phyloP scores from a whole-genome alignment of 352 stramenopile species.

The Globisporangium uncinulatum region DNA sequence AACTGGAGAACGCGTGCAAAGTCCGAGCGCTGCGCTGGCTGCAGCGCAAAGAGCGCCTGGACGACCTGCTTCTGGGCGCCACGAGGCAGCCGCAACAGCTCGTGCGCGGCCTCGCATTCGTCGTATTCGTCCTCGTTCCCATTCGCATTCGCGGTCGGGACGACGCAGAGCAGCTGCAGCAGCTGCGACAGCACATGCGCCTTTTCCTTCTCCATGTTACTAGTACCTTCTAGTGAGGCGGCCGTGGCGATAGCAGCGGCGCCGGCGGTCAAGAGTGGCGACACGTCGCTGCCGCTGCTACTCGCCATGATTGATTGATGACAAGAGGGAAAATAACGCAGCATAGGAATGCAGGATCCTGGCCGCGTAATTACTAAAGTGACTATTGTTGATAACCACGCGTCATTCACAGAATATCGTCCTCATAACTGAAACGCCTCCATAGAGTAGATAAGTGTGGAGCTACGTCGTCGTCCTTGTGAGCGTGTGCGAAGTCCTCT shows the following conservation, averaged over 20 bases:
- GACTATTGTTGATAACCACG: no score
- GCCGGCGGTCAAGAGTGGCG: slow-evolving; percentile 4
- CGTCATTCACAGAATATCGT: no score
- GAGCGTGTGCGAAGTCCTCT: no score
- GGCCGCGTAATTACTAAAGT: no score
- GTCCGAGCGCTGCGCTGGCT: slow-evolving; percentile 28
- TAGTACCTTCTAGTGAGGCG: not conserved
- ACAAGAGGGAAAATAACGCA: not conserved
- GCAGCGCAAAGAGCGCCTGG: slow-evolving; percentile 39
- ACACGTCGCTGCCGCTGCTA: slow-evolving; percentile 2
- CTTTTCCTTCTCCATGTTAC: slow-evolving; percentile 18
- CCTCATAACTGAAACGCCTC: no score
- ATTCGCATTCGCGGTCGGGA: not conserved
- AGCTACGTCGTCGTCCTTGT: no score
- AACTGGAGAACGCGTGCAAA: slow-evolving; percentile 61
- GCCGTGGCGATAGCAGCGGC: not conserved
- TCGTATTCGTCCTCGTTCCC: not conserved
- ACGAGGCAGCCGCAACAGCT: slow-evolving; percentile 30
- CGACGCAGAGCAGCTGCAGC: slow-evolving; percentile 31
- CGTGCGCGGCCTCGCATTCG: slow-evolving; percentile 28
- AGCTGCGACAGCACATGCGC: slow-evolving; percentile 42
- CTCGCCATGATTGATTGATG: not conserved
- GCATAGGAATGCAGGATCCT: no score
- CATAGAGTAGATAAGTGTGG: no score
- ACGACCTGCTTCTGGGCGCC: slow-evolving; percentile 37